Conservation (phyloP, 129 eudicot genomes). For the Pulicaria dysenterica region DNA sequence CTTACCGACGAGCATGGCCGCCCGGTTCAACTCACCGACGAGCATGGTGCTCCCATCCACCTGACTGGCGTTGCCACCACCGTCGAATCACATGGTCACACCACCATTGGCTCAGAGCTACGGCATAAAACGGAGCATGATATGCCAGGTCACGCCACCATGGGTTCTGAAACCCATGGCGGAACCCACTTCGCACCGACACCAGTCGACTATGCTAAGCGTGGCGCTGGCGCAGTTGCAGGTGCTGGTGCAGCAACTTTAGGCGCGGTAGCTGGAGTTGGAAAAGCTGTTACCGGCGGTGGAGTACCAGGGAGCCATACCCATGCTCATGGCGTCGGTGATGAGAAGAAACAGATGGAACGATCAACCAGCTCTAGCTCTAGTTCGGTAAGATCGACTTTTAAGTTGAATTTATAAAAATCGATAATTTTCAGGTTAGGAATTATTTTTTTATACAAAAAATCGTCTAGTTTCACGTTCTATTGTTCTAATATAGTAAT, state of each 20-base stretch:
- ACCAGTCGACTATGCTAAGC: slow-evolving; percentile 32
- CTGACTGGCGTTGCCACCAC: slow-evolving; percentile 66
- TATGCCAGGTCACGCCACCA: not conserved
- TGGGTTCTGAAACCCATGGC: slow-evolving; percentile 26
- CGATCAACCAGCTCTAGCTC: slow-evolving; percentile 58
- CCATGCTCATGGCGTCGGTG: slow-evolving; percentile 33
- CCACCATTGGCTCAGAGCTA: slow-evolving; percentile 35
- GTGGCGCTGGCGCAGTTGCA: slow-evolving; percentile 35
- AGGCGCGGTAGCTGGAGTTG: slow-evolving; percentile 37
- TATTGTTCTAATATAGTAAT: too few species aligned
- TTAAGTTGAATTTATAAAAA: too few species aligned
- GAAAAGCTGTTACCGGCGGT: slow-evolving; percentile 38
- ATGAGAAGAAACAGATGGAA: slow-evolving; percentile 31
- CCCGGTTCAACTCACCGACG: slow-evolving; percentile 73
- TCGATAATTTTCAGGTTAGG: too few species aligned
- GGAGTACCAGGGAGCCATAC: slow-evolving; percentile 24
- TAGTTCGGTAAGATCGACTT: slow-evolving; percentile 38
- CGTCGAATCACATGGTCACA: slow-evolving; percentile 4
- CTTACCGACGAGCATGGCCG: slow-evolving; percentile 63
- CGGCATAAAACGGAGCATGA: not conserved
- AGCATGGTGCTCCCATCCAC: slow-evolving; percentile 64
- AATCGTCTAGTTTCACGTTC: too few species aligned
- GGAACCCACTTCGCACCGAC: slow-evolving; percentile 37
- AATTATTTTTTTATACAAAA: too few species aligned
- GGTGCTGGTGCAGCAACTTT: slow-evolving; percentile 42